phyloP scores from a whole-genome alignment of 495 filamentous ascomycete genomes.

The Daldinia loculata region DNA sequence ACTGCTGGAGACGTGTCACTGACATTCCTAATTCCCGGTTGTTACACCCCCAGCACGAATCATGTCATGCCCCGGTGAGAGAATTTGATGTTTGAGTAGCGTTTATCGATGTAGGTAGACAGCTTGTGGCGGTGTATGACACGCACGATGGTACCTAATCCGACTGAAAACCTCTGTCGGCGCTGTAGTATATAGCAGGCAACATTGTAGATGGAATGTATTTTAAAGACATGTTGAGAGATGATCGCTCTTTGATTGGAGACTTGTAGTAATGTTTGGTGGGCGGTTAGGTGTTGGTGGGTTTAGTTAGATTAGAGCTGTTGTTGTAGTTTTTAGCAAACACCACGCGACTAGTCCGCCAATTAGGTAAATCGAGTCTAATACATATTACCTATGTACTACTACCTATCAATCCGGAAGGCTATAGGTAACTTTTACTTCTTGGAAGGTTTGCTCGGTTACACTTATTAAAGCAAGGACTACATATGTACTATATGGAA shows the following conservation, averaged over 20 bases:
- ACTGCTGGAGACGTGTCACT: conserved; percentile 19
- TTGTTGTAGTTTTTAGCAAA: neutral
- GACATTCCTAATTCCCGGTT: conserved; percentile 25
- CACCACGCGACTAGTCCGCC: conserved; percentile 10
- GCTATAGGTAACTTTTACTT: neutral
- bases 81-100: neutral
- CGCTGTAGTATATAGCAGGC: neutral
- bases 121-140: neutral
- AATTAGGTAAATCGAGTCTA: too few relatives aligned
- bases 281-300: neutral
- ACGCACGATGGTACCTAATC: neutral
- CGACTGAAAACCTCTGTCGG: neutral
- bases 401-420: neutral
- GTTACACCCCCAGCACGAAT: conserved; percentile 3
- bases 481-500: neutral
- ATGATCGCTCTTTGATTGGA: neutral
- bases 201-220: too few relatives aligned
- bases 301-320: neutral
- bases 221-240: neutral
- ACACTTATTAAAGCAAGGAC: neutral
- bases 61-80: conserved; percentile 7
- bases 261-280: neutral
- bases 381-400: neutral
- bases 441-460: neutral
- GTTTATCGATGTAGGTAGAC: neutral